Evolutionary conservation across 176 grass and related monocot species (phyloP).

Genomic region (Panicum miliaceum): DNA sequence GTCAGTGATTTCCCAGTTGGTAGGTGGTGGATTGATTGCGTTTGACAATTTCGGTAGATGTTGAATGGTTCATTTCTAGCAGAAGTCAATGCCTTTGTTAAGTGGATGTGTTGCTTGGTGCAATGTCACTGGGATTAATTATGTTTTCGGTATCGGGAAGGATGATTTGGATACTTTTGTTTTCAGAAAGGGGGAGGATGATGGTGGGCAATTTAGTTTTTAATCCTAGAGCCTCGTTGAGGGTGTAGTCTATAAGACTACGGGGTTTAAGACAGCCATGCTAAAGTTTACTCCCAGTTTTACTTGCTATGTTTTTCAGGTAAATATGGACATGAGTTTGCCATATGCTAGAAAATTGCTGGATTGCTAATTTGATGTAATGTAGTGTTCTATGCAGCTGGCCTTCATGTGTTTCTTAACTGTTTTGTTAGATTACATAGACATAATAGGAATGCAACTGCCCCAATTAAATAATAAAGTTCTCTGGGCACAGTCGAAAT

Average conservation of each 20-base stretch:
- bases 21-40: not conserved
- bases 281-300: not conserved
- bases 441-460: not conserved
- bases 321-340: not conserved
- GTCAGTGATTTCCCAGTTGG: not conserved
- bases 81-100: not conserved
- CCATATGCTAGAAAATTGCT: not conserved
- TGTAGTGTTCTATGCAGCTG: constrained; percentile 7
- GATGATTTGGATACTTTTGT: constrained; percentile 1
- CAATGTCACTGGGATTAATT: constrained; percentile 3
- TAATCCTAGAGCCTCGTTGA: not conserved
- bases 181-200: not conserved
- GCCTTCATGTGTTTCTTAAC: not conserved
- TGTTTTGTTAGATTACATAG: not conserved
- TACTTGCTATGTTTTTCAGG: not conserved
- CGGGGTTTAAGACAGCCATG: not conserved
- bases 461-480: not conserved
- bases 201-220: not conserved
- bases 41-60: not conserved
- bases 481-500: not conserved
- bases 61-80: not conserved
- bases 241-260: not conserved
- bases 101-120: not conserved
- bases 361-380: not conserved
- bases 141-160: not conserved